Evolutionary conservation across 345 rosid genomes (phyloP), one percentile per base, ranked within the genome.

Genomic region (Populus euphratica): DNA sequence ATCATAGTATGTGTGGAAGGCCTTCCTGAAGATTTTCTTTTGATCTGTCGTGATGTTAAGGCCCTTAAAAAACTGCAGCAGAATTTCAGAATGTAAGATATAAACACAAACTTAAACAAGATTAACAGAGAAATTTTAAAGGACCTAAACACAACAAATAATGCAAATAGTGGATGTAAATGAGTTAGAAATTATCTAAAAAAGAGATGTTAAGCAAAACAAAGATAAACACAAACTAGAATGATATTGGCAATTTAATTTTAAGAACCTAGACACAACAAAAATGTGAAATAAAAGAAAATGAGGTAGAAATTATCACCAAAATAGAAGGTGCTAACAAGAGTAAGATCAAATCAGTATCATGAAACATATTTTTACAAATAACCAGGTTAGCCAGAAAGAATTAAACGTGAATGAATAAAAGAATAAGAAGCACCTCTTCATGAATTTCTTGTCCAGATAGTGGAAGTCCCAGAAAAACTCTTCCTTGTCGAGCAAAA

Each of bases 401-500:
- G 5, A 6, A 69, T 2, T 39, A 27, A 29, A 73, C 25, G 5
- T 1, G 8, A 12, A 70, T 25, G 38, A 62, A 68, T n/a, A 59
- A 62, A 66, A 43, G 62, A 68, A 62, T 66, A 62, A 27, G 41
- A 3, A 77, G 70, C 81, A 96, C 99, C 91, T 96, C 98, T 85
- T 92, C 97, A 64, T 86, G 84, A 76, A 86, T 75, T 81, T 96
- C 98, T 78, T 83, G 99, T 73, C 94, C 96, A 80, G 98, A 90
- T 6, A 87, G 85, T n/a, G 97, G 90, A 81, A 96, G 93, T 62
- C 98, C 99, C 56, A 94, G 79, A 81, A 96, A 94, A 59, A 90
- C 85, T 88, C 98, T 90, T 70, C 96, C 99, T 92, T 96, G 99
- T 64, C 97, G 88, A 86, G 97, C 97, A 89, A 96, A 96, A 88